Base-by-base conservation (phyloP, 1,139 yeast species). In the Hyphopichia wangnamkhiaoensis region DNA sequence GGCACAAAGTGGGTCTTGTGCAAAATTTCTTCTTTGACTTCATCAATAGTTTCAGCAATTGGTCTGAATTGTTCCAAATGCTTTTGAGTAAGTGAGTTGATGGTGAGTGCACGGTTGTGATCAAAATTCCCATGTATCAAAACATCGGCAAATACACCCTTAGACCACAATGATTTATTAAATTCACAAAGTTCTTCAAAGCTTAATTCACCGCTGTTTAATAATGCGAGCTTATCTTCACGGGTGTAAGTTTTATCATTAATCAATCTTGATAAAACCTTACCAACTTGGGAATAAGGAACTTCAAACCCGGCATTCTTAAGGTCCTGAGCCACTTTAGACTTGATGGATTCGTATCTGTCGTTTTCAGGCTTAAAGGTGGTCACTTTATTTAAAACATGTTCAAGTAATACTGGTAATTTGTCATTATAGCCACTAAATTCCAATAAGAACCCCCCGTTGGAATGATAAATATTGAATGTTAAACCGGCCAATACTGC, bases 351-450 rank as follows among this genome's bases (percentile, higher is more conserved):
- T 16, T 78, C 76, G 54, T 86, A 93, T 45, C 95, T 74, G 17
- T 72, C 74, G 18, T 65, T 65, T 28, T 66, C 66, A 2, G 89
- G 82, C 27, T 69, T 59, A 50, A 85, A 86, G 7, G 56, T 57
- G 16, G 66, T 61, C 35, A 90, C 54, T 18, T 77, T 77, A 13
- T 68, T 64, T 37, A 89, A 59, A 13, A 90, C 79, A 42, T 80
- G 75, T 35, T 76, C 76, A 31, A 89, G 63, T 37, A 91, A 70
- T 7, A 75, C 75, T 9, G 78, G 72, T 34, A 90, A 66, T 55
- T 91, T 91, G 60, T 93, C 93, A 52, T 86, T 88, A 61, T 85
- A 93, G 1, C 98, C 98, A 33, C 74, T 70, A 15, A 89, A 71
- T 36, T 78, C 77, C 31, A 93, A 57, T 31, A 78, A 76, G 34